Base-by-base conservation (phyloP, 768 basidiomycete genomes). In the Termitomyces sp. region DNA sequence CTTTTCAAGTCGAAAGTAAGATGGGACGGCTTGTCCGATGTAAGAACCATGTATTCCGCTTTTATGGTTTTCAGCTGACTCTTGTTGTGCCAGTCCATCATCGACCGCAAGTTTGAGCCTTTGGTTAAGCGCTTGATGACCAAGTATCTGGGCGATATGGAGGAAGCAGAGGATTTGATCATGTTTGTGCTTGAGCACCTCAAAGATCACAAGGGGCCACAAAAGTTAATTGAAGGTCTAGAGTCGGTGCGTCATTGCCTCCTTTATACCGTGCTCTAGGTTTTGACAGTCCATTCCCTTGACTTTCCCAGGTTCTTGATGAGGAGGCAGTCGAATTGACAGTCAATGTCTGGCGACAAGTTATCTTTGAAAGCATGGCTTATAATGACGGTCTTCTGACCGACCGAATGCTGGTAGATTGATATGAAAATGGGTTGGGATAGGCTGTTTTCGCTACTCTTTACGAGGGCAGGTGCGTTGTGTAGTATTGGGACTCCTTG, bases 321-420 rank as follows among this genome's bases (percentile, higher is more conserved):
- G 94, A 96, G 69, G 94, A 98, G 68, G 94, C 94, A 5, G 74
- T 75, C 28, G 86, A 92, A 58, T 81, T 95, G 56, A 77, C 83
- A n/a, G 70, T 86, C 63, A 79, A 79, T 59, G 78, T 97, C 48
- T 98, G 94, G 94, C 84, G 92, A 54, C 90, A 93, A 72, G 81
- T 96, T 63, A 91, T 94, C 50, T 96, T 96, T 68, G 94, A 98
- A 77, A 94, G 92, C 65, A 89, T 92, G 83, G 91, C 94, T 28
- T 94, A 91, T 69, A 86, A 83, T 60, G 91, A 94, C 70, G 93
- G 93, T 41, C 77, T 96, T 59, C 84, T 89, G 64, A 94, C 93
- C 26, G 93, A 92, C 63, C 83, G 81, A 68, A 83, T 90, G 83
- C 78, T 89, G 73, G 86, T 92, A 66, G 89, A 91, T 70, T 86